phyloP scores from a whole-genome alignment of 1,139 yeast genomes.

The Wickerhamiella pararugosa region DNA sequence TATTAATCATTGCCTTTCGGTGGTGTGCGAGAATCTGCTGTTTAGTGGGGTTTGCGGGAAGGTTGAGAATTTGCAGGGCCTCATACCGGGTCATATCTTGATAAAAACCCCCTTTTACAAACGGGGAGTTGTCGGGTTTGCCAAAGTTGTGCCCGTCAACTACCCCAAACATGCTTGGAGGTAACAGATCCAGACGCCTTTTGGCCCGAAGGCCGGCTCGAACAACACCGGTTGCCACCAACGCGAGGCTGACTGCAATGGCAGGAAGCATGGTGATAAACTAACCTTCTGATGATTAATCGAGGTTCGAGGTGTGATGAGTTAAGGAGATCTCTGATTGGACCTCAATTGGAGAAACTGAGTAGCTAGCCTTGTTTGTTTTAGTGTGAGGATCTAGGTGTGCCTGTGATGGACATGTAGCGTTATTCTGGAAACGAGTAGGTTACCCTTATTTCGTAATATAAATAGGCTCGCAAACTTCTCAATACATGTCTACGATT shows the following conservation, averaged over 20 bases:
- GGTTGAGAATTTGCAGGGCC: constrained; percentile 24
- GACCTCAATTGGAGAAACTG: no score
- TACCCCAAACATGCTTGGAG: constrained; percentile 22
- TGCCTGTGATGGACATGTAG: no score
- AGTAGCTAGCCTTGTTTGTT: no score
- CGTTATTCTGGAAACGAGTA: no score
- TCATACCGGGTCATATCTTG: constrained; percentile 23
- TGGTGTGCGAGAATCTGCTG: constrained; percentile 39
- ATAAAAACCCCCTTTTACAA: constrained; percentile 24
- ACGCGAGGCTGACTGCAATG: neutral
- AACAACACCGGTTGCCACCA: constrained; percentile 18
- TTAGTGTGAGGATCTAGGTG: no score
- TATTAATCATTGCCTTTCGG: constrained; percentile 46
- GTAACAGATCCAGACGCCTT: constrained; percentile 19
- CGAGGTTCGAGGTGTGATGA: no score
- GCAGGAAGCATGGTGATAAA: no score
- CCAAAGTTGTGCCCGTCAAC: constrained; percentile 9
- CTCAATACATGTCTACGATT: no score
- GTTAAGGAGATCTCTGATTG: no score
- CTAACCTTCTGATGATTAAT: no score
- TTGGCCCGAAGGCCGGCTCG: constrained; percentile 25
- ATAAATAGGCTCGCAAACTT: no score
- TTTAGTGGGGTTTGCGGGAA: constrained; percentile 16
- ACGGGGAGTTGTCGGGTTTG: constrained; percentile 6
- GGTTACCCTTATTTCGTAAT: no score